Percentiles rank a stretch among this genome's conserved stretches.
Evolutionary conservation across 2,329 filamentous ascomycete genomes (phyloP).

Genomic region (Fusarium sp.): DNA sequence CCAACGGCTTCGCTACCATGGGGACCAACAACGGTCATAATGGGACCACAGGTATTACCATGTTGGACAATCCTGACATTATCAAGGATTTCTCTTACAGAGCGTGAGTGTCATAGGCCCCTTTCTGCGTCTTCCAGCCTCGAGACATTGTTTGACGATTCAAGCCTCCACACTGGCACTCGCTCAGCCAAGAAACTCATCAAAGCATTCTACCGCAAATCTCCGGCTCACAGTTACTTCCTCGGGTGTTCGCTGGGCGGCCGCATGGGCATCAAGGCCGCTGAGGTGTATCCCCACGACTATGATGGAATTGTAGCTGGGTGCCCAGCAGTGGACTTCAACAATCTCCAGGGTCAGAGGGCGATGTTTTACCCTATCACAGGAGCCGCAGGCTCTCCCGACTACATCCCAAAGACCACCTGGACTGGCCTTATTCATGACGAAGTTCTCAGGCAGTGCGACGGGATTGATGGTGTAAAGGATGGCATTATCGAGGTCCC

Average conservation of each 20-base stretch:
- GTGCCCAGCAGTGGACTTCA: conserved; percentile 57
- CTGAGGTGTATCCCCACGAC: conserved; percentile 62
- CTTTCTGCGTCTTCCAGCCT: no score
- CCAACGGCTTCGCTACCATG: conserved; percentile 55
- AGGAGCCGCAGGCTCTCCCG: neutral
- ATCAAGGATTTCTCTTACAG: conserved; percentile 51
- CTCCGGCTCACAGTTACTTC: conserved; percentile 59
- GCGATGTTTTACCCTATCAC: conserved; percentile 29
- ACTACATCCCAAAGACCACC: conserved; percentile 3
- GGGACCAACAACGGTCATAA: conserved; percentile 62
- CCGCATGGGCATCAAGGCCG: conserved; percentile 64
- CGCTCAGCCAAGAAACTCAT: conserved; percentile 5
- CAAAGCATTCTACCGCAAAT: conserved; percentile 54
- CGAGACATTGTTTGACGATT: no score
- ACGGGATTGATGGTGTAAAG: conserved; percentile 57
- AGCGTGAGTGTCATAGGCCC: no score
- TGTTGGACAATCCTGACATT: conserved; percentile 49
- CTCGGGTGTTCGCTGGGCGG: conserved; percentile 68
- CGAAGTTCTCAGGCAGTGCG: conserved; percentile 60
- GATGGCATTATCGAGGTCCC: conserved; percentile 62
- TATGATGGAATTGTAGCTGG: conserved; percentile 62
- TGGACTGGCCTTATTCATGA: conserved; percentile 47
- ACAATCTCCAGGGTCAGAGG: conserved; percentile 48
- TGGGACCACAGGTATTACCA: conserved; percentile 44
- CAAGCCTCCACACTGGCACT: conserved; percentile 6